These are phyloP conservation scores for Ophiostoma sp. DNA, from an alignment of 2,329 filamentous ascomycete species.

Conservation along the genomic window DNA sequence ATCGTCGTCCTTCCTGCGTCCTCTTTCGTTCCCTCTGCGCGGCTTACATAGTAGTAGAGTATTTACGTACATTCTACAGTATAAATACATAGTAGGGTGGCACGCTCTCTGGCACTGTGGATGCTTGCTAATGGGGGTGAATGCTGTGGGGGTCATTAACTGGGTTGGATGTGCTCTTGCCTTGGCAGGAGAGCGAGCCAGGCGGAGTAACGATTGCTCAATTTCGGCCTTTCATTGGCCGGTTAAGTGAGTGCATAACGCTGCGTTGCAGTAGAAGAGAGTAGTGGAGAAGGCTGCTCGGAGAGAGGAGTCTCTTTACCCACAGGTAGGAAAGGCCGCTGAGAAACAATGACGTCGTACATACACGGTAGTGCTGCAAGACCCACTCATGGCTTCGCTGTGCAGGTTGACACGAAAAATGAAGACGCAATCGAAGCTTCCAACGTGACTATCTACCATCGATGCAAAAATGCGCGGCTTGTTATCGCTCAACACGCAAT, in stretches of 20 bases:
- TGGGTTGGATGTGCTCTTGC: constrained; percentile 2
- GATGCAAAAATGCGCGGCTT: not conserved
- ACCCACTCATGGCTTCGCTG: not conserved
- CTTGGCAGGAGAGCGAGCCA: not conserved
- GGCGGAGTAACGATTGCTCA: not conserved
- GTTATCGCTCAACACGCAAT: not conserved
- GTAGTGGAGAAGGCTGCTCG: not conserved
- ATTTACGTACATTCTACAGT: no score
- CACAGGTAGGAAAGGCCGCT: not conserved
- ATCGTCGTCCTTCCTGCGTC: not conserved
- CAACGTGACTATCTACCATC: not conserved
- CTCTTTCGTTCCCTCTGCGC: not conserved
- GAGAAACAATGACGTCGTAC: constrained; percentile 12
- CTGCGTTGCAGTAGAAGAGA: not conserved
- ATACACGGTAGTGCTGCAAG: not conserved
- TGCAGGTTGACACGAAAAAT: not conserved
- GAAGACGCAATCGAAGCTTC: not conserved
- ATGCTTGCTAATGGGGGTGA: not conserved
- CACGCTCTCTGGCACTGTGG: not conserved
- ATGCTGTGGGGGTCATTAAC: not conserved
- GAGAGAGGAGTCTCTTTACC: not conserved
- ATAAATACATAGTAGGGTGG: not conserved
- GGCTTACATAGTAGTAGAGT: not conserved
- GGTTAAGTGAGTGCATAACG: not conserved
- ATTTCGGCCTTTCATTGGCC: not conserved